Conservation (phyloP, 192 early-diverging fungal species). For the Podila clonocystis region DNA sequence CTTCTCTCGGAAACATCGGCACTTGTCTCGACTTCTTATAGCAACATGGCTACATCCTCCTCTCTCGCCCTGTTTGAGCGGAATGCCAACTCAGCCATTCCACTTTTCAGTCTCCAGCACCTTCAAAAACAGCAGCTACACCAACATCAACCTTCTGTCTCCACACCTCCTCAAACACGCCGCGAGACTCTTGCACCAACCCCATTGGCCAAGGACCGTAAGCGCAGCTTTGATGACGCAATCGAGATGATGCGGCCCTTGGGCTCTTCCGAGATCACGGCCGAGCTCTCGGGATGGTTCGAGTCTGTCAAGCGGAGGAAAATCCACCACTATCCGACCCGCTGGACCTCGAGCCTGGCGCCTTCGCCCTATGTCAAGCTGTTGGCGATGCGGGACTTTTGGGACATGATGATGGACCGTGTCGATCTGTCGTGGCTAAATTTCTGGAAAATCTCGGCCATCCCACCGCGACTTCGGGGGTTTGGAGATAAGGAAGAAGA, state of each 20-base stretch:
- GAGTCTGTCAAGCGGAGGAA: slow-evolving; percentile 47
- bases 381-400: slow-evolving; percentile 30
- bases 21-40: neutral
- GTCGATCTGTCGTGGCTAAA: slow-evolving; percentile 11
- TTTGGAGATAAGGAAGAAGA: neutral
- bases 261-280: neutral
- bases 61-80: neutral
- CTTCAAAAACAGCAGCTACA: neutral
- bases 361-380: slow-evolving; percentile 38
- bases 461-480: neutral
- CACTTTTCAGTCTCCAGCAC: neutral
- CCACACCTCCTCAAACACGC: neutral
- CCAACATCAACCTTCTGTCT: neutral
- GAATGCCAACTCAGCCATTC: neutral
- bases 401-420: slow-evolving; percentile 38
- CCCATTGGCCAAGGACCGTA: slow-evolving; percentile 20
- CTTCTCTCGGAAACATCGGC: neutral
- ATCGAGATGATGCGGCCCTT: slow-evolving; percentile 28
- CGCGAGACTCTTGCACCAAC: neutral
- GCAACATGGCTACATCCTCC: neutral
- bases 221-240: slow-evolving; percentile 23
- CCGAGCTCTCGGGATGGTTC: slow-evolving; percentile 34
- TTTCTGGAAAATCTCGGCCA: neutral
- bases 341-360: slow-evolving; percentile 38
- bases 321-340: slow-evolving; percentile 38